Evolutionary conservation across 1,139 yeast genomes (phyloP), one percentile per base, ranked within the genome.

Genomic region (Zygosaccharomyces sapae): DNA sequence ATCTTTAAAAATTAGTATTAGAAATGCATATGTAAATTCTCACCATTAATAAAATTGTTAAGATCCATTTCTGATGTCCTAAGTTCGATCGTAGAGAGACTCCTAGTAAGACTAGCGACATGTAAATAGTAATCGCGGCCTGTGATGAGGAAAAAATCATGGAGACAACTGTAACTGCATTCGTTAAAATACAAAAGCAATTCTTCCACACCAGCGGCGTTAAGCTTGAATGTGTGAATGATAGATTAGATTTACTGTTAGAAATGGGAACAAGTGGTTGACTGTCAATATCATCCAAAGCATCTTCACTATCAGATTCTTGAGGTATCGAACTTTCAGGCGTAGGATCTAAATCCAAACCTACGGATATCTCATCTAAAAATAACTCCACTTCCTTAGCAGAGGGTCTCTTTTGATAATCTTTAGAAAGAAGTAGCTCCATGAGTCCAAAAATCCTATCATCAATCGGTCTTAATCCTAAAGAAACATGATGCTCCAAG

Each of bases 401-500:
- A 2, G 67, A 56, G 2, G 81, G 79, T 39, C 88, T 71, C 4
- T 58, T 50, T 0, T 45, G 46, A 0, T 78, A 73, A 20, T 70
- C 54, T 3, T 59, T 55, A 1, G 69, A 61, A 2, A 76, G 62
- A 52, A 76, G 56, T 5, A 57, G 53, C 2, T 62, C 59, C 44
- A 78, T 62, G 19, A 81, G 55, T 1, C 64, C 63, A 40, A 71
- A 61, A 44, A 80, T 63, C 18, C 68, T 72, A 1, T 50, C 45
- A 25, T 77, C 69, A 6, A 80, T 57, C 31, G 59, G 55, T 12
- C 73, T 60, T 9, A 56, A 37, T 6, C 50, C 48, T 45, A 55
- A 44, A 3, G 39, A 20, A 9, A 36, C 41, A 30, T 59, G 62
- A 22, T 55, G 53, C 20, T 52, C 39, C 30, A 55, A 50, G 47